A percentile compares a stretch with the other conserved stretches of the same genome.
Evolutionary conservation across 305 asterid genomes (phyloP).

Genomic region (Fraxinus sp.): DNA sequence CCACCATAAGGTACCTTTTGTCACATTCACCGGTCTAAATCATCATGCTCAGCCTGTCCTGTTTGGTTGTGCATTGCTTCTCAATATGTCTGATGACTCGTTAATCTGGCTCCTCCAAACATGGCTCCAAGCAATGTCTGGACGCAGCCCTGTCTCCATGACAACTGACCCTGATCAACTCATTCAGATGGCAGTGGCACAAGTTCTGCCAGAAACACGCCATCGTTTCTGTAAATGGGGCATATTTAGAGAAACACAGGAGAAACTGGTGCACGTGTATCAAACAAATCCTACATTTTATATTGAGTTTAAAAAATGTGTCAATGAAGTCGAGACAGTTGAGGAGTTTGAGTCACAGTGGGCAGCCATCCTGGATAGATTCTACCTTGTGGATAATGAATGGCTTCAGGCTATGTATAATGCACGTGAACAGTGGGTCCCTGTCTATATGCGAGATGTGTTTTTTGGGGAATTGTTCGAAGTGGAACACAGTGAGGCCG

Average conservation of each 20-base stretch:
- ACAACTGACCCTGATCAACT: conserved; percentile 78
- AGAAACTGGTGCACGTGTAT: conserved; percentile 54
- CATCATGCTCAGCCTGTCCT: conserved; percentile 85
- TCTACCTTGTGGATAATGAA: conserved; percentile 60
- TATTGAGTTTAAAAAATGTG: conserved; percentile 65
- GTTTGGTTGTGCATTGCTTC: conserved; percentile 80
- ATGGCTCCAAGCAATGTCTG: conserved; percentile 71
- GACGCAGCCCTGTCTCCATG: conserved; percentile 59
- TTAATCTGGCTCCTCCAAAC: conserved; percentile 75
- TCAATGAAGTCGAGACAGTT: conserved; percentile 58
- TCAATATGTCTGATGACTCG: conserved; percentile 66
- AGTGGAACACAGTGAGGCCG: conserved; percentile 51
- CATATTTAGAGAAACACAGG: conserved; percentile 72
- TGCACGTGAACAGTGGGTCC: conserved; percentile 85
- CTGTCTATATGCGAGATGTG: conserved; percentile 64
- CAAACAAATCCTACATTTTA: conserved; percentile 59
- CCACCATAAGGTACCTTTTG: conserved; percentile 65
- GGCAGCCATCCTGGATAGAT: conserved; percentile 50
- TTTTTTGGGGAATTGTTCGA: conserved; percentile 77
- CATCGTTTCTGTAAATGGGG: conserved; percentile 89
- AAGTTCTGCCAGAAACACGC: conserved; percentile 63
- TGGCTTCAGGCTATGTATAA: conserved; percentile 75
- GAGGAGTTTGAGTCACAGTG: conserved; percentile 88
- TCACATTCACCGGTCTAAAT: conserved; percentile 79
- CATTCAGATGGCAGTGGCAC: conserved; percentile 66